A percentile compares a stretch with the other conserved stretches of the same genome.
phyloP scores from a whole-genome alignment of 495 filamentous ascomycete species.

The Sordaria brevicollis region DNA sequence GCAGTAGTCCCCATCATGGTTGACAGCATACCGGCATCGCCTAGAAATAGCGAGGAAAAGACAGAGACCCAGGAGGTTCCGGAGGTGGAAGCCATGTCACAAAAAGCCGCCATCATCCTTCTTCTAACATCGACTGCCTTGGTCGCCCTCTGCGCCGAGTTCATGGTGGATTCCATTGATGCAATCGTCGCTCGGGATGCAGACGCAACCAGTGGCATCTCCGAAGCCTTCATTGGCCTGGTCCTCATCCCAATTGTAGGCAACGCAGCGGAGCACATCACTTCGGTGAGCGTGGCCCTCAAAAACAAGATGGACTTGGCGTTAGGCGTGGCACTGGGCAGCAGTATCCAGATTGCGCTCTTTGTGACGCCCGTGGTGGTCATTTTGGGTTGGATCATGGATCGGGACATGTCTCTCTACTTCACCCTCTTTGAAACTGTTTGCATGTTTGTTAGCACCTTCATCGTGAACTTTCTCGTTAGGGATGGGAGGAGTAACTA shows the following conservation, averaged over 20 bases:
- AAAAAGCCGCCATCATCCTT: constrained; percentile 57
- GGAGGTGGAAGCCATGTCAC: constrained; percentile 43
- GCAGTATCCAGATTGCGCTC: constrained; percentile 71
- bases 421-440: constrained; percentile 83
- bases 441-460: constrained; percentile 65
- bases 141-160: constrained; percentile 75
- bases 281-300: constrained; percentile 67
- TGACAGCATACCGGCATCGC: background rate
- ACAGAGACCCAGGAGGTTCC: background rate
- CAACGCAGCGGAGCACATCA: constrained; percentile 82
- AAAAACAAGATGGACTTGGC: constrained; percentile 90
- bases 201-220: constrained; percentile 40
- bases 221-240: constrained; percentile 68
- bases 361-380: constrained; percentile 77
- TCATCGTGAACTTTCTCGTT: constrained; percentile 75
- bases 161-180: constrained; percentile 67
- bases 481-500: constrained; percentile 74
- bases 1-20: constrained; percentile 8
- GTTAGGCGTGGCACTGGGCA: constrained; percentile 73
- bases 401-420: constrained; percentile 68
- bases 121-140: constrained; percentile 66
- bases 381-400: constrained; percentile 67
- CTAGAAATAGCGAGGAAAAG: background rate
- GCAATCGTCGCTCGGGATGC: constrained; percentile 39
- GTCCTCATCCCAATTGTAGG: constrained; percentile 83